Conservation (phyloP, 176 grass and related monocot genomes). For the Aegilops longissima region DNA sequence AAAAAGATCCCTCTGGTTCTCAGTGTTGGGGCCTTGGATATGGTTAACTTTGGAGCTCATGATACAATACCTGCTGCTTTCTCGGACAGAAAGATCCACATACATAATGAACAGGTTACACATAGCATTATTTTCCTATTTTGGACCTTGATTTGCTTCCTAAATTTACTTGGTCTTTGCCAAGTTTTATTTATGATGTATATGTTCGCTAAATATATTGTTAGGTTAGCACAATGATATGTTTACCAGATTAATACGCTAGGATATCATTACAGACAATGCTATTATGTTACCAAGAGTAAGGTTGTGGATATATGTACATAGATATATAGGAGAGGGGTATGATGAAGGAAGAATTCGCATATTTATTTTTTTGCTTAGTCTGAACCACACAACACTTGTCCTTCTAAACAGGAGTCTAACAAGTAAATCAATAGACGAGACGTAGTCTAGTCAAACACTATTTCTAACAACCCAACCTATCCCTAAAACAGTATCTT, state of each 20-base stretch:
- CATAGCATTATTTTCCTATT: slow-evolving; percentile 28
- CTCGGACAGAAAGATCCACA: slow-evolving; percentile 69
- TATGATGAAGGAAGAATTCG: not conserved
- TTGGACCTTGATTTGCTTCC: not conserved
- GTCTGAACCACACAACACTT: not conserved
- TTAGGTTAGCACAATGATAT: not conserved
- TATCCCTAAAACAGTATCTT: too few species aligned
- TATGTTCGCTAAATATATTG: not conserved
- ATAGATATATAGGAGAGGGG: not conserved
- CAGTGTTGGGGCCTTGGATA: slow-evolving; percentile 93
- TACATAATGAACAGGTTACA: slow-evolving; percentile 90
- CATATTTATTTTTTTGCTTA: not conserved
- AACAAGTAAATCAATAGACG: too few species aligned
- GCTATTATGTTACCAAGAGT: not conserved
- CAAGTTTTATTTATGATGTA: not conserved
- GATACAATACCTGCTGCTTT: slow-evolving; percentile 82
- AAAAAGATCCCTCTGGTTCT: slow-evolving; percentile 84
- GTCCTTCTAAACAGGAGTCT: not conserved
- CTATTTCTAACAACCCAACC: too few species aligned
- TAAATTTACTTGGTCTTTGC: not conserved
- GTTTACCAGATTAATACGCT: not conserved
- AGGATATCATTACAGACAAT: slow-evolving; percentile 5
- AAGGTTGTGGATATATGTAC: not conserved
- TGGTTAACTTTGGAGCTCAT: slow-evolving; percentile 89
- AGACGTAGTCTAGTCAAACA: too few species aligned